phyloP scores from a whole-genome alignment of 2,329 filamentous ascomycete genomes.

The Fusarium compactum region DNA sequence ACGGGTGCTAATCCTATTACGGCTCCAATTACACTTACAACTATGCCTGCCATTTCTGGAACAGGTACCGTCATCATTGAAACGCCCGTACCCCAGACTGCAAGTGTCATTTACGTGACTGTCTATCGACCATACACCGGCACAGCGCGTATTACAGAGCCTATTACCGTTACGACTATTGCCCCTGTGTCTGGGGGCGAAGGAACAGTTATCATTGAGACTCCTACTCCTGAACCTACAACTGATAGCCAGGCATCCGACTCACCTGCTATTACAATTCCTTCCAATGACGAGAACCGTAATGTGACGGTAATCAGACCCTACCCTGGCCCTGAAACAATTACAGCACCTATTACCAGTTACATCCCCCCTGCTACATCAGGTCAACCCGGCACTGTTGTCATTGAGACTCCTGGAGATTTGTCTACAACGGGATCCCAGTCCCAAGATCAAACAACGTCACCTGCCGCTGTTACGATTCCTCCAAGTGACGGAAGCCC shows the following conservation, averaged over 20 bases:
- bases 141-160: slow-evolving; percentile 1
- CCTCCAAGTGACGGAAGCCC: slow-evolving; percentile 18
- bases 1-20: slow-evolving; percentile 14
- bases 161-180: slow-evolving; percentile 17
- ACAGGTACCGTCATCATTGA: slow-evolving; percentile 34
- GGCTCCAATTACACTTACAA: slow-evolving; percentile 18
- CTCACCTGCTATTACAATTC: slow-evolving; percentile 9
- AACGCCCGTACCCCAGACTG: slow-evolving; percentile 10
- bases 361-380: background rate
- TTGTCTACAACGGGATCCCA: background rate
- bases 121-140: slow-evolving; percentile 18
- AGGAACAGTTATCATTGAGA: slow-evolving; percentile 27
- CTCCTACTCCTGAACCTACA: slow-evolving; percentile 11
- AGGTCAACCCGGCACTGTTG: slow-evolving; percentile 14
- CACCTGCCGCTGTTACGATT: slow-evolving; percentile 18
- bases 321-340: slow-evolving; percentile 12
- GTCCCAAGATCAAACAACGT: background rate
- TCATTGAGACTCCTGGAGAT: slow-evolving; percentile 14
- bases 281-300: slow-evolving; percentile 9
- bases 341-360: slow-evolving; percentile 8
- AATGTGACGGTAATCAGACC: slow-evolving; percentile 19
- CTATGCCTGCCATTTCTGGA: slow-evolving; percentile 22
- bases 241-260: background rate
- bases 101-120: slow-evolving; percentile 1
- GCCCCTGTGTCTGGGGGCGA: slow-evolving; percentile 10